Evolutionary conservation across 768 basidiomycete species (phyloP), one percentile per base, ranked within the genome.

Genomic region (Roridomyces roridus): DNA sequence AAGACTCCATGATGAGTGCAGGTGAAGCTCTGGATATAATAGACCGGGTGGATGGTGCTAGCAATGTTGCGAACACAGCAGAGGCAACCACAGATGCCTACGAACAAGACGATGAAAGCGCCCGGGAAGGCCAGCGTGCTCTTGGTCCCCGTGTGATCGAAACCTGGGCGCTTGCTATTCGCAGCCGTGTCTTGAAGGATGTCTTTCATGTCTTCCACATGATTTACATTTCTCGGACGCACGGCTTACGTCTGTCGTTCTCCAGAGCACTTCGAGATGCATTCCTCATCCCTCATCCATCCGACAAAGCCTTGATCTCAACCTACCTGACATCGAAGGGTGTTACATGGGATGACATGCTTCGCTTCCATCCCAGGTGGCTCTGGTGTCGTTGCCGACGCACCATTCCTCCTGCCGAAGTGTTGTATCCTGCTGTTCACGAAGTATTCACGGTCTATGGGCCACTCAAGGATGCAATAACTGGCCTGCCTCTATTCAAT

Each of bases 391-490:
- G 28, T n/a, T 51, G 40, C 36, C 29, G 31, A 39, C 25, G 64
- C 0, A 59, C 62, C 14, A 70, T 78, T 24, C 74, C 76, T 10
- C 70, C 74, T 5, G 63, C 75, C 1, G 58, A 74, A 20, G 47
- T 59, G 7, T 67, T 77, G 10, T 64, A 69, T 39, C 59, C 54
- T 6, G 46, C 63, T 11, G 70, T 77, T 24, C 9, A 45, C 0
- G 29, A 62, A 0, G 67, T 77, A 3, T 73, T 77, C 41, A 18
- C 43, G 1, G 68, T 58, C 18, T 77, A 66, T 64, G 74, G 74
- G 0, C 69, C 74, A 7, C 49, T 78, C 7, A 67, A 70, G 40
- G 75, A 77, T 65, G 47, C 70, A 0, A 60, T 49, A 10, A 67
- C 74, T 1, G 57, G 63, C 0, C 37, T 53, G 0, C 69, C 73